Base-by-base conservation (phyloP, 2,329 filamentous ascomycete genomes). In the Cercospora brassicicola region DNA sequence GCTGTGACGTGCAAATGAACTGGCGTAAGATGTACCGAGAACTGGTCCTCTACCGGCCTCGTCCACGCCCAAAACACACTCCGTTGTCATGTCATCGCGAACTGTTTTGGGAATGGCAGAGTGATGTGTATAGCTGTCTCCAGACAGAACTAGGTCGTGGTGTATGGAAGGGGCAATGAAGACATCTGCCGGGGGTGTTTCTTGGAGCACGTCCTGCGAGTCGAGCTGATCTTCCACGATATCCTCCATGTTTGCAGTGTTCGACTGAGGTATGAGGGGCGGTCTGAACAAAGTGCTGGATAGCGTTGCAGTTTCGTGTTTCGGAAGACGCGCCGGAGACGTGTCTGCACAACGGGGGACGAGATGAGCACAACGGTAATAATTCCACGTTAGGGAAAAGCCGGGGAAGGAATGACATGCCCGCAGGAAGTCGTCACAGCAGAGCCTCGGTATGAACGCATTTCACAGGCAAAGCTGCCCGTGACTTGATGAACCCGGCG, bases 11-110 rank as follows among this genome's bases (percentile, higher is more conserved):
- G 45, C 20, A 20, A 9, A 20, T 10, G 3, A 55, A 6, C 59
- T 65, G 26, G 33, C 20, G 26, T 45, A 45, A 5, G 45, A 23
- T 65, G 84, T 90, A 73, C 92, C 94, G 11, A 98, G 87, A n/a
- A 97, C 94, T 26, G 94, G 94, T 1, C 94, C 94, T 76, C 94
- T 89, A 56, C 94, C 94, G 73, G 94, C 94, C 84, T 98, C 94
- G 79, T 98, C 94, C 61, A 98, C 90, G 70, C 94, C 94, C 23
- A 98, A 85, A 20, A 91, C 90, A 80, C 92, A 95, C 76, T 89
- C 86, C 66, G 84, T 86, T 18, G 76, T 76, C 78, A 81, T 80
- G 71, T 84, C 79, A 7, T 79, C 72, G 20, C 75, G 69, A 18
- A 84, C 76, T 15, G 76, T 73, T 48, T 75, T 66, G 4, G 83